phyloP scores from a whole-genome alignment of 768 basidiomycete genomes.

The Termitomyces sp. region DNA sequence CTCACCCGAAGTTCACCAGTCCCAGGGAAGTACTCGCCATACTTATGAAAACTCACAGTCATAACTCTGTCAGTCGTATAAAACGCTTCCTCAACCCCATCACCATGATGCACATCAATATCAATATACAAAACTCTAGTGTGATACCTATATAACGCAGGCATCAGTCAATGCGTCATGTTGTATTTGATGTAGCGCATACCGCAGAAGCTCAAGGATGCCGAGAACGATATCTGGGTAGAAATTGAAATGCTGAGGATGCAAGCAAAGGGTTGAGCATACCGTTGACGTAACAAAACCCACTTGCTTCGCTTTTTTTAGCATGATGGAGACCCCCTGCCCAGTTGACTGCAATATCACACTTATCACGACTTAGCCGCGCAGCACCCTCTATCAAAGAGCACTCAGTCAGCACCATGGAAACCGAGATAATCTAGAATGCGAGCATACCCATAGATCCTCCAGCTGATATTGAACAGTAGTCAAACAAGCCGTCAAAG shows the following conservation, averaged over 20 bases:
- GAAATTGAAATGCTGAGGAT: background rate
- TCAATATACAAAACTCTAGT: slow-evolving; percentile 95
- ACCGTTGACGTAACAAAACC: slow-evolving; percentile 99
- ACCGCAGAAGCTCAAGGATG: slow-evolving; percentile 90
- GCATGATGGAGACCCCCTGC: slow-evolving; percentile 98
- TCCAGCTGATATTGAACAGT: slow-evolving; percentile 99
- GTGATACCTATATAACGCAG: slow-evolving; percentile 60
- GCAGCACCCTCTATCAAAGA: slow-evolving; percentile 86
- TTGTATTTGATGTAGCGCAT: slow-evolving; percentile 10
- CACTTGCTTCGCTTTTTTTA: slow-evolving; percentile 98
- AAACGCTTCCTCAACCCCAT: slow-evolving; percentile 99
- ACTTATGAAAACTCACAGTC: slow-evolving; percentile 98
- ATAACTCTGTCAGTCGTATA: slow-evolving; percentile 98
- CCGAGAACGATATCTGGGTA: slow-evolving; percentile 92
- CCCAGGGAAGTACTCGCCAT: slow-evolving; percentile 98
- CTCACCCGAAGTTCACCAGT: slow-evolving; percentile 92
- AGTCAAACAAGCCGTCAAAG: slow-evolving; percentile 97
- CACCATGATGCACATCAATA: slow-evolving; percentile 98
- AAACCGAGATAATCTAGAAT: background rate
- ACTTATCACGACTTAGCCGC: slow-evolving; percentile 90
- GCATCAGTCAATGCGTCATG: background rate
- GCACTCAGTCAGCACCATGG: background rate
- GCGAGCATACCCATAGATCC: slow-evolving; percentile 84
- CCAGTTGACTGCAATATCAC: slow-evolving; percentile 99
- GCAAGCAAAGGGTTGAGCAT: background rate